Conservation (phyloP, 345 rosid species). For the Adansonia digitata region DNA sequence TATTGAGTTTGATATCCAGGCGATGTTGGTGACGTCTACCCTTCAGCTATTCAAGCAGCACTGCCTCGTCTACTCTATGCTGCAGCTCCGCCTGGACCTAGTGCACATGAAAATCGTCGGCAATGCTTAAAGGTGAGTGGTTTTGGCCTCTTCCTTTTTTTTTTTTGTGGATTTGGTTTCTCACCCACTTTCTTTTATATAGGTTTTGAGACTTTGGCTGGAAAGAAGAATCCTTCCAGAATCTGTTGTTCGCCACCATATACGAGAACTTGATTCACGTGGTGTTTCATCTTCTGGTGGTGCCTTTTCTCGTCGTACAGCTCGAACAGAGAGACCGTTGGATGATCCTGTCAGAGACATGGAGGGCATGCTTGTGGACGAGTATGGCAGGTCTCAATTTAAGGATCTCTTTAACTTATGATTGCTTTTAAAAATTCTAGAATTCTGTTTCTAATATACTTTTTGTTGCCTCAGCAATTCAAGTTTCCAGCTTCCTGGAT, state of each 20-base stretch:
- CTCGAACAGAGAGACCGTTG: constrained; percentile 86
- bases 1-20: constrained; percentile 39
- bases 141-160: background rate
- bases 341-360: constrained; percentile 97
- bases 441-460: background rate
- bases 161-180: background rate
- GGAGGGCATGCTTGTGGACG: constrained; percentile 99
- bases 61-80: constrained; percentile 64
- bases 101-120: constrained; percentile 70
- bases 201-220: constrained; percentile 93
- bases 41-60: constrained; percentile 64
- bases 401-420: constrained; percentile 4
- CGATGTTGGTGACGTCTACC: constrained; percentile 61
- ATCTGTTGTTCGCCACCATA: constrained; percentile 65
- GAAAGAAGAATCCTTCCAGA: constrained; percentile 86
- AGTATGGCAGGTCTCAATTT: constrained; percentile 78
- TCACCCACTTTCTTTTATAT: constrained; percentile 4
- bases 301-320: constrained; percentile 80
- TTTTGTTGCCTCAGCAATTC: constrained; percentile 70
- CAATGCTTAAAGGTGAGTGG: constrained; percentile 81
- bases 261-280: constrained; percentile 67
- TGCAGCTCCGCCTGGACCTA: constrained; percentile 80
- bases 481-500: constrained; percentile 91
- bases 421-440: constrained; percentile 6
- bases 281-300: constrained; percentile 56